These are phyloP conservation scores for Alternaria brassicae DNA, from an alignment of 2,329 filamentous ascomycete genomes.

Conservation along the genomic window DNA sequence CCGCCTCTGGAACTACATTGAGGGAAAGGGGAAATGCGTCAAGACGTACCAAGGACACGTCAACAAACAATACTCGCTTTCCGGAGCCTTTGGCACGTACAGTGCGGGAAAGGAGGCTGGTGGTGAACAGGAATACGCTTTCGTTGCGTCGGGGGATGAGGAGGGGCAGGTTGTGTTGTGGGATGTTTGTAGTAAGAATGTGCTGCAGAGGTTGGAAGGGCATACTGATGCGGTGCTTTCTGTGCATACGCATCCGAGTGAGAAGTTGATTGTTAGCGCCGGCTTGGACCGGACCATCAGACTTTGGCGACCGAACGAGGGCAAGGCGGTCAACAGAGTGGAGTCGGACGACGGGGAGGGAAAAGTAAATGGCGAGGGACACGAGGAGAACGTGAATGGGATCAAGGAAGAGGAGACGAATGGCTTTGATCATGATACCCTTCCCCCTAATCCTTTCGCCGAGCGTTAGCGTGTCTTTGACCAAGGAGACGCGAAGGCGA, in stretches of 20 bases:
- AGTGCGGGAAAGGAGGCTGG: constrained; percentile 43
- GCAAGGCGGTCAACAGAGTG: not conserved
- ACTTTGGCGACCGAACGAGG: constrained; percentile 58
- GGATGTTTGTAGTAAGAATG: constrained; percentile 86
- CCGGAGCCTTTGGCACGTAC: constrained; percentile 80
- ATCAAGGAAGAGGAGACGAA: constrained; percentile 12
- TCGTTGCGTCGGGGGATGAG: constrained; percentile 85
- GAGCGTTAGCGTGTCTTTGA: constrained; percentile 4
- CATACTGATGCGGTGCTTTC: constrained; percentile 66
- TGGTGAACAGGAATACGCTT: constrained; percentile 53
- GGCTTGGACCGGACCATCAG: constrained; percentile 68
- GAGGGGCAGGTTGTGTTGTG: constrained; percentile 85
- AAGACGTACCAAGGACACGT: constrained; percentile 96
- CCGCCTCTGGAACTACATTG: constrained; percentile 92
- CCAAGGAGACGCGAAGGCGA: not conserved
- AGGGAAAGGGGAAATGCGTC: constrained; percentile 84
- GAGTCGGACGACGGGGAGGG: not conserved
- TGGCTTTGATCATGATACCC: constrained; percentile 27
- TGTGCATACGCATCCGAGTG: constrained; percentile 65
- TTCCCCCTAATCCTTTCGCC: constrained; percentile 32
- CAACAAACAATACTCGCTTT: constrained; percentile 85
- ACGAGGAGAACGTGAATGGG: not conserved
- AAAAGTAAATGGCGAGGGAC: not conserved
- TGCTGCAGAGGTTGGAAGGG: constrained; percentile 71
- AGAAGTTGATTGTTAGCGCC: constrained; percentile 65